These are phyloP conservation scores for Kodamaea restingae DNA, from an alignment of 805 yeast species.

Conservation along the genomic window DNA sequence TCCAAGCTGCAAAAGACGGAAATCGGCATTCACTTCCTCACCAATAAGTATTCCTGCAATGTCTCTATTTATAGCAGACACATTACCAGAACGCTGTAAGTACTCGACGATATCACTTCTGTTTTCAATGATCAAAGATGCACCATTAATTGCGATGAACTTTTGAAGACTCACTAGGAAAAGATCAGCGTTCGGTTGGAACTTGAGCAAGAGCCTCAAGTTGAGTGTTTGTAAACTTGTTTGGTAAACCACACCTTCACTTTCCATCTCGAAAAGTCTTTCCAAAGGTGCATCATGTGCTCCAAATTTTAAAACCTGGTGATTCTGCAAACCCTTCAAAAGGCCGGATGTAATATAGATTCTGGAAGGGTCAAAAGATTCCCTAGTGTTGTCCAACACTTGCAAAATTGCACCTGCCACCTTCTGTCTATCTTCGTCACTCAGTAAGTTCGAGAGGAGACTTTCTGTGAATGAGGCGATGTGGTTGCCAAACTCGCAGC, in stretches of 20 bases:
- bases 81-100: slow-evolving; percentile 7
- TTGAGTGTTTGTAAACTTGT: slow-evolving; percentile 49
- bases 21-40: neutral
- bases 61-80: slow-evolving; percentile 4
- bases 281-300: slow-evolving; percentile 22
- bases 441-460: slow-evolving; percentile 27
- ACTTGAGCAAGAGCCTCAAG: slow-evolving; percentile 41
- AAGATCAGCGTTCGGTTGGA: slow-evolving; percentile 13
- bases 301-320: slow-evolving; percentile 23
- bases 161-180: slow-evolving; percentile 29
- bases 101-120: slow-evolving; percentile 12
- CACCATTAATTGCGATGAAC: slow-evolving; percentile 40
- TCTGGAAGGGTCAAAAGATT: slow-evolving; percentile 67
- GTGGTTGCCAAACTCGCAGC: slow-evolving; percentile 57
- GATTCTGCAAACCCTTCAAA: slow-evolving; percentile 43
- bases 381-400: slow-evolving; percentile 44
- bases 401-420: slow-evolving; percentile 32
- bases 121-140: slow-evolving; percentile 18
- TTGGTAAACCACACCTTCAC: slow-evolving; percentile 54
- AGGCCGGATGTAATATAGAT: slow-evolving; percentile 58
- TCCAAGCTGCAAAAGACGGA: slow-evolving; percentile 13
- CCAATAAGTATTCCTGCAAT: slow-evolving; percentile 1
- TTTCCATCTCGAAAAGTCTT: slow-evolving; percentile 29
- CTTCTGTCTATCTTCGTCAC: slow-evolving; percentile 20
- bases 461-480: slow-evolving; percentile 44